Base-by-base conservation (phyloP, 2,329 filamentous ascomycete species). In the Amylocarpus encephaloides region DNA sequence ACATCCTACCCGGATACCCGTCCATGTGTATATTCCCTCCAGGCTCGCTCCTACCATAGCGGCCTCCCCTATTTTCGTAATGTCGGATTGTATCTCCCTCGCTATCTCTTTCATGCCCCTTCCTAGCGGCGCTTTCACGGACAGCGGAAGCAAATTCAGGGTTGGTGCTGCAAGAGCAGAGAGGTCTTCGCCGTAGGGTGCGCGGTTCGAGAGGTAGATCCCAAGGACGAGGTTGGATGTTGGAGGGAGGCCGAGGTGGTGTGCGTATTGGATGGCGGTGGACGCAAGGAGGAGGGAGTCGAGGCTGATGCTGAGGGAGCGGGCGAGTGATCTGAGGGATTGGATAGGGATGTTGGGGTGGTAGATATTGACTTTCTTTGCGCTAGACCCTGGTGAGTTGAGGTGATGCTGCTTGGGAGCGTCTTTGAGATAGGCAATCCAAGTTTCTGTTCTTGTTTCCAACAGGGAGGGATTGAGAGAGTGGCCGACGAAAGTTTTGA, bases 131-230 rank as follows among this genome's bases (percentile, higher is more conserved):
- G 66, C 26, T 5, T 57, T 63, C 1, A 93, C 76, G 10, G 75
- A 74, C 0, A 96, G 68, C 0, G 90, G 89, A 1, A 95, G 75
- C 3, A 96, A 73, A 57, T 86, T 91, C 16, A 96, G 73, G 0
- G 88, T 93, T 0, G 91, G 90, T 30, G 80, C 83, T 0, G 76
- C 59, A 2, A 78, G 69, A 0, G 59, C 56, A 2, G 78, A 70
- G 1, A 81, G 64, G 2, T 74, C 70, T 2, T 75, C 69, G 7
- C 75, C 67, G 18, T 72, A 70, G 10, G 77, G 71, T 0, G 77
- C 75, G 46, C 89, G 79, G 64, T 94, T 95, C 38, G 89, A 87
- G 7, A 95, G 77, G 66, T 95, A 96, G 18, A 95, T 68, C 1
- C 90, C 91, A 45, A 95, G 75, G 0, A 88, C 69, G 1, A 87